phyloP scores from a whole-genome alignment of 106 monocot species.

The Iris macrosiphon region DNA sequence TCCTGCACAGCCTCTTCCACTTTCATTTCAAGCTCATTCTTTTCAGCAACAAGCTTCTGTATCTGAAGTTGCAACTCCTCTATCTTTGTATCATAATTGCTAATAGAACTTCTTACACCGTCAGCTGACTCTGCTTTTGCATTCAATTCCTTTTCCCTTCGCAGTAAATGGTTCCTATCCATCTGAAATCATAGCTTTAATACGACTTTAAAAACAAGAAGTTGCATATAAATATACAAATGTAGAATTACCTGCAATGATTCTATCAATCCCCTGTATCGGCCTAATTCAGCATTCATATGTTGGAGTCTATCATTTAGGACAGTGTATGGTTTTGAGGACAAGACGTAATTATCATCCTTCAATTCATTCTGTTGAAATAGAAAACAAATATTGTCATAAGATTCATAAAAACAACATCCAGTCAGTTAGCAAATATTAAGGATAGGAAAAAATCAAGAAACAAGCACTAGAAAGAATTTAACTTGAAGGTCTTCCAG shows the following conservation, averaged over 20 bases:
- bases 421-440: constrained; percentile 5
- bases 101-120: constrained; percentile 36
- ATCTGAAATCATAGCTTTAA: constrained; percentile 27
- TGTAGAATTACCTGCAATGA: constrained; percentile 54
- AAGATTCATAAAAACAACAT: constrained; percentile 1
- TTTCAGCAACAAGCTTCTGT: constrained; percentile 58
- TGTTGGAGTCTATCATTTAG: constrained; percentile 60
- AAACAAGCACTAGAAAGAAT: constrained; percentile 3
- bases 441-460: not conserved
- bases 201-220: constrained; percentile 2
- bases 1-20: constrained; percentile 81
- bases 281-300: constrained; percentile 64
- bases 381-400: not conserved
- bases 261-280: constrained; percentile 61
- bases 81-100: constrained; percentile 44
- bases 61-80: constrained; percentile 68
- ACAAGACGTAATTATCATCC: constrained; percentile 68
- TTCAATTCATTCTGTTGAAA: constrained; percentile 59
- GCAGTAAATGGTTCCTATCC: constrained; percentile 52
- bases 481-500: constrained; percentile 76
- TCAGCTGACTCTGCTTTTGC: constrained; percentile 69
- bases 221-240: not conserved
- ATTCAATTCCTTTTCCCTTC: constrained; percentile 63
- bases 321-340: constrained; percentile 60
- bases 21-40: constrained; percentile 75